Base-by-base conservation (phyloP, 441 rosid species). In the Corymbia calophylla region DNA sequence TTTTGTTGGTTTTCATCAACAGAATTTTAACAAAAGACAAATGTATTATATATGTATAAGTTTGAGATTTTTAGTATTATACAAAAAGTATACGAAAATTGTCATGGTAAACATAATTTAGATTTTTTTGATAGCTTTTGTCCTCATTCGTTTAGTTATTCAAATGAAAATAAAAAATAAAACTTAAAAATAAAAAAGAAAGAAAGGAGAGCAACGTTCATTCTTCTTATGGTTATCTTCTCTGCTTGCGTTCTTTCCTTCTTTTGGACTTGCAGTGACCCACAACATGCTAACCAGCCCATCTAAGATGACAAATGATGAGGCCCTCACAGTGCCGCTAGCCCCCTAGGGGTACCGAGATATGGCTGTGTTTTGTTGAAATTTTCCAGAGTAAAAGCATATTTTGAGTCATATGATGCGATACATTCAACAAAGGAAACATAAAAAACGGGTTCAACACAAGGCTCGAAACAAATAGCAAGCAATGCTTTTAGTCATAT, bases 341-440 rank as follows among this genome's bases (percentile, higher is more conserved):
- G 25, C 23, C 44, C 81, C 21, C 27, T 66, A 31, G 6, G 80
- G 25, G 17, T 68, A 39, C 6, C 23, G 9, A 31, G 80, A 17
- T 68, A 32, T 32, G 3, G 47, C 5, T 1, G 25, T 35, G 47
- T 17, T 68, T 68, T 39, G 44, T 68, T 32, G 14, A 17, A 47
- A 17, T 32, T 9, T 16, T 18, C 1, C 13, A 4, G 2, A 3
- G 21, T 32, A 2, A 15, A 18, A 32, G 25, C 7, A 32, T 5
- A 3, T 18, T 32, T 32, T 3, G 8, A 17, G 2, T 68, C 4
- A 17, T 68, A 1, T 7, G 13, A 19, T 17, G 14, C 4, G 4
- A 35, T 35, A 1, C 1, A 68, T 68, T 70, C 12, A 70, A 2
- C 14, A 35, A 32, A 70, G 7, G 11, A 70, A 31, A 31, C 9